Conservation (phyloP, 2,329 filamentous ascomycete species). For the Amesomyces nigricolor region DNA sequence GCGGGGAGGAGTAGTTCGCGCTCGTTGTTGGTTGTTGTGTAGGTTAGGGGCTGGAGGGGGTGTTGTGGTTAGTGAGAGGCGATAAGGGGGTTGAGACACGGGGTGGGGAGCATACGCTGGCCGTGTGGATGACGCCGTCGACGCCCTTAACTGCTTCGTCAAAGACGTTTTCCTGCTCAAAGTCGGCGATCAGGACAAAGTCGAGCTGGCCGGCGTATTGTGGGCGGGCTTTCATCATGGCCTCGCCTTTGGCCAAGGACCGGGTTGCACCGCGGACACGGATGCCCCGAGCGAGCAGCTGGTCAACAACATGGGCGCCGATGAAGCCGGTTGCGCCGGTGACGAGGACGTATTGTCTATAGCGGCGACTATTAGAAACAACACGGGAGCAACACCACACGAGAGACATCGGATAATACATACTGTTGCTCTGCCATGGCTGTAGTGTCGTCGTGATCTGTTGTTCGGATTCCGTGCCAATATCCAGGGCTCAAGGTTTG, state of each 20-base stretch:
- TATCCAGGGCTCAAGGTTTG: too few species aligned
- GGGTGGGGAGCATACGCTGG: conserved; percentile 30
- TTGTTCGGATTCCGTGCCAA: too few species aligned
- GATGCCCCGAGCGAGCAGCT: conserved; percentile 29
- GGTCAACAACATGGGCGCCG: conserved; percentile 33
- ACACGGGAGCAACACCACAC: too few species aligned
- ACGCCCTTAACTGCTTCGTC: conserved; percentile 30
- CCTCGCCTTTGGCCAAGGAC: conserved; percentile 29
- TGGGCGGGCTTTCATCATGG: conserved; percentile 35
- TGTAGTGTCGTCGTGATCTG: too few species aligned
- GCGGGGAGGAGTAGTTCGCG: conserved; percentile 30
- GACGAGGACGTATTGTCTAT: conserved; percentile 21
- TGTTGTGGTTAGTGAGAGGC: background rate
- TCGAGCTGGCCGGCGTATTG: conserved; percentile 35
- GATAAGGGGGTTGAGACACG: background rate
- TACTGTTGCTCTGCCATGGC: too few species aligned
- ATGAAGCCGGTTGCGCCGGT: conserved; percentile 29
- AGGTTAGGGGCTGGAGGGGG: background rate
- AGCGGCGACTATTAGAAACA: too few species aligned
- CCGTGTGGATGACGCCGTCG: conserved; percentile 40
- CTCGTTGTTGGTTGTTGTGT: conserved; percentile 29
- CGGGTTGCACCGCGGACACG: conserved; percentile 31
- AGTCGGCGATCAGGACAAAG: conserved; percentile 40
- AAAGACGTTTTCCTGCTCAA: conserved; percentile 23
- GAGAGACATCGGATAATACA: too few species aligned